These are phyloP conservation scores for Leptodermis oblonga DNA, from an alignment of 257 asterid genomes.

Conservation along the genomic window DNA sequence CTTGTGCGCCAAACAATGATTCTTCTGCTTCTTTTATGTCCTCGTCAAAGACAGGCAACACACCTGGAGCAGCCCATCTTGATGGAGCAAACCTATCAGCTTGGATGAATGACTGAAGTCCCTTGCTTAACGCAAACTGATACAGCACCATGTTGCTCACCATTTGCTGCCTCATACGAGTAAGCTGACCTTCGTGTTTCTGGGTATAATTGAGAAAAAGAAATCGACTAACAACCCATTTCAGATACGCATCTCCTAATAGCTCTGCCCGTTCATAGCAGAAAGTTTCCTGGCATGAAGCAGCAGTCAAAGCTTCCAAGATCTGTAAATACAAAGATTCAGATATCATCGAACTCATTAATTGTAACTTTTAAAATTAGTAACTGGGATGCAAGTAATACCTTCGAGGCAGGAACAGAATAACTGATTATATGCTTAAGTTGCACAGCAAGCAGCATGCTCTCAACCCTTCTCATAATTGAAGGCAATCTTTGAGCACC, in stretches of 20 bases:
- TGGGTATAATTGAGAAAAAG: conserved; percentile 88
- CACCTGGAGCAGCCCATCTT: conserved; percentile 99
- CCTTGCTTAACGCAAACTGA: conserved; percentile 73
- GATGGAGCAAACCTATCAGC: conserved; percentile 99
- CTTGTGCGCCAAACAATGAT: conserved; percentile 46
- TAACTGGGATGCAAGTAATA: conserved; percentile 18
- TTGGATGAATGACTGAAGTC: conserved; percentile 90
- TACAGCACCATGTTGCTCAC: conserved; percentile 89
- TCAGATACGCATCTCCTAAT: conserved; percentile 93
- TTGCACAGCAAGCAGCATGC: conserved; percentile 94
- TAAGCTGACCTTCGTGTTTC: conserved; percentile 97
- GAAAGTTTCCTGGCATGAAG: conserved; percentile 96
- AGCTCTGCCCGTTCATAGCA: conserved; percentile 96
- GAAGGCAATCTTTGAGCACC: conserved; percentile 99
- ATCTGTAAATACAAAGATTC: conserved; percentile 45
- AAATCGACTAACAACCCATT: conserved; percentile 96
- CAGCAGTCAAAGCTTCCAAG: conserved; percentile 94
- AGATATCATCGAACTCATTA: conserved; percentile 19
- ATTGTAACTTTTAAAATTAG: conserved; percentile 3
- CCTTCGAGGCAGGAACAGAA: conserved; percentile 82
- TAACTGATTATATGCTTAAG: conserved; percentile 66
- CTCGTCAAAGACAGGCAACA: conserved; percentile 91
- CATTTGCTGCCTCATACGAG: conserved; percentile 96
- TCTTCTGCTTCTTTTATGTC: conserved; percentile 62
- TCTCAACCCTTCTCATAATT: conserved; percentile 88